phyloP scores from a whole-genome alignment of 1,284 basidiomycete species.

The Sporisorium graminicola region DNA sequence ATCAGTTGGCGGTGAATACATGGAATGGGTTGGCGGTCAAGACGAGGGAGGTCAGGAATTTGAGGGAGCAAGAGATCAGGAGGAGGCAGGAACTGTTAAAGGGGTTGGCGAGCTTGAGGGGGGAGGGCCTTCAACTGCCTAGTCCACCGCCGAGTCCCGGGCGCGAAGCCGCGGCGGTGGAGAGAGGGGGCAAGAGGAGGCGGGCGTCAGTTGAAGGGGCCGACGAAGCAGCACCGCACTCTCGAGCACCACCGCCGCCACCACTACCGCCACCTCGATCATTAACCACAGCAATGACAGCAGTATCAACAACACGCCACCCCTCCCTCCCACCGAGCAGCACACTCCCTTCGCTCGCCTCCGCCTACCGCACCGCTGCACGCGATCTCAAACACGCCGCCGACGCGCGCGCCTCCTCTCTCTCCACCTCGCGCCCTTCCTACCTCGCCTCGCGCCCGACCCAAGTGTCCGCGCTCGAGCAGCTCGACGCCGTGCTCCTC shows the following conservation, averaged over 20 bases:
- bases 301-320: not conserved
- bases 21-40: conserved; percentile 38
- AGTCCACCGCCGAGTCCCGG: conserved; percentile 38
- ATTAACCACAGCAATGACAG: not conserved
- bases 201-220: not conserved
- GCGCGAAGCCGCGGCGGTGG: not conserved
- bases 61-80: conserved; percentile 20
- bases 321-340: conserved; percentile 3
- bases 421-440: conserved; percentile 17
- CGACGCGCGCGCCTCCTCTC: conserved; percentile 41
- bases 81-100: conserved; percentile 18
- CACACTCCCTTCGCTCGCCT: conserved; percentile 20
- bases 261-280: not conserved
- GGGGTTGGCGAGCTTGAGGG: not conserved
- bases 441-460: conserved; percentile 34
- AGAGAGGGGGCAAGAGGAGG: not conserved
- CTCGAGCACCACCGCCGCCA: not conserved
- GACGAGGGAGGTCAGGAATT: conserved; percentile 2
- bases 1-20: conserved; percentile 21
- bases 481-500: conserved; percentile 72
- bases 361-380: conserved; percentile 49
- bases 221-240: not conserved
- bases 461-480: conserved; percentile 70
- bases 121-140: conserved; percentile 6
- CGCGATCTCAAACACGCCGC: conserved; percentile 68